Evolutionary conservation across 805 yeast genomes (phyloP).

Genomic region (Lachancea mirantina): DNA sequence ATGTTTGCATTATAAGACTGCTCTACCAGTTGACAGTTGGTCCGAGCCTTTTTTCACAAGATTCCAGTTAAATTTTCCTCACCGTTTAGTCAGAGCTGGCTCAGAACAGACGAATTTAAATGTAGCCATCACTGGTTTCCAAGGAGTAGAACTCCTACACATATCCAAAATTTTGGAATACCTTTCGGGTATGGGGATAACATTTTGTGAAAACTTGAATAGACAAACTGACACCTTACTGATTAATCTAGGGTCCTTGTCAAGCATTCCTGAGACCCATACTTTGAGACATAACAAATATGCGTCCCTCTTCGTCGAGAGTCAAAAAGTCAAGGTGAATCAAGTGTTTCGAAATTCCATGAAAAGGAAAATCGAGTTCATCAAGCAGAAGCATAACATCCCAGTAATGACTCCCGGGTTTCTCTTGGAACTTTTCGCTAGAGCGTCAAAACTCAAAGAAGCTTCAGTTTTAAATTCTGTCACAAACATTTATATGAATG

Average conservation of each 20-base stretch:
- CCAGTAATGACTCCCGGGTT: constrained; percentile 31
- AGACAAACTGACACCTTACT: constrained; percentile 25
- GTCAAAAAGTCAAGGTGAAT: constrained; percentile 12
- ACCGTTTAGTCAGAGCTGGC: background rate
- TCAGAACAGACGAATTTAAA: constrained; percentile 12
- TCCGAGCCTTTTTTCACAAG: constrained; percentile 41
- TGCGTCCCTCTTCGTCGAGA: constrained; percentile 21
- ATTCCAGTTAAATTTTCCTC: constrained; percentile 26
- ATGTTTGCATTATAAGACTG: constrained; percentile 48
- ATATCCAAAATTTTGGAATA: constrained; percentile 52
- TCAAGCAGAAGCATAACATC: constrained; percentile 24
- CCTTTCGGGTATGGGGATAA: constrained; percentile 35
- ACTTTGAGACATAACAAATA: constrained; percentile 27
- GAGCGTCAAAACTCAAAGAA: constrained; percentile 10
- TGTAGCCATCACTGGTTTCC: constrained; percentile 63
- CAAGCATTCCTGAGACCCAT: constrained; percentile 21
- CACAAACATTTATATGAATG: constrained; percentile 19
- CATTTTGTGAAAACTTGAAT: constrained; percentile 22
- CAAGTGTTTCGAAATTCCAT: constrained; percentile 28
- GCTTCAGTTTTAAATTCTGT: background rate
- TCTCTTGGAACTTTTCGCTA: constrained; percentile 20
- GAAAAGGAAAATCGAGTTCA: constrained; percentile 29
- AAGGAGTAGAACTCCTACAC: constrained; percentile 71
- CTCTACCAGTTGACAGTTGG: constrained; percentile 54
- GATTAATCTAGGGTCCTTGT: constrained; percentile 25